Evolutionary conservation across 2,329 filamentous ascomycete species (phyloP).

Genomic region (Diaporthe eres): DNA sequence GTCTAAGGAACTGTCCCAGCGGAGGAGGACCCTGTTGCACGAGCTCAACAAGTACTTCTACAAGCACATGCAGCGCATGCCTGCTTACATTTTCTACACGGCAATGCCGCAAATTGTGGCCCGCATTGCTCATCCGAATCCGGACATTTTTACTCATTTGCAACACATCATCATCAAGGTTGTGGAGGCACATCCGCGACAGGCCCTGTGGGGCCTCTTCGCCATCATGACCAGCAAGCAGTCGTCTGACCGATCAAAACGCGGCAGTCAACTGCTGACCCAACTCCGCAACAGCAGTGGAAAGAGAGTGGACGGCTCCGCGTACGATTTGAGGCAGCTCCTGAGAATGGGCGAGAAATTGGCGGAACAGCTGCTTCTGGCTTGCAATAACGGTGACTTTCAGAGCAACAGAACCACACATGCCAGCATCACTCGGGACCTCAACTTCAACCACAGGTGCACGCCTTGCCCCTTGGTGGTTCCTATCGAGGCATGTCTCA

Average conservation of each 20-base stretch:
- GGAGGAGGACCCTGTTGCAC: slow-evolving; percentile 76
- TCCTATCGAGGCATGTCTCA: slow-evolving; percentile 87
- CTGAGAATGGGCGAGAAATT: slow-evolving; percentile 86
- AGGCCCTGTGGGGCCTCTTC: slow-evolving; percentile 91
- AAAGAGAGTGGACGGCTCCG: slow-evolving; percentile 63
- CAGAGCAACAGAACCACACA: slow-evolving; percentile 75
- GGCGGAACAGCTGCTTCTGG: slow-evolving; percentile 83
- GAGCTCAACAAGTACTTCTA: slow-evolving; percentile 81
- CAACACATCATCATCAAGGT: slow-evolving; percentile 87
- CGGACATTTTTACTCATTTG: slow-evolving; percentile 81
- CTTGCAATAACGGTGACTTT: slow-evolving; percentile 84
- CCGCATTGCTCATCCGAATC: slow-evolving; percentile 91
- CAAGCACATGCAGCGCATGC: slow-evolving; percentile 82
- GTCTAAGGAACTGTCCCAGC: slow-evolving; percentile 65
- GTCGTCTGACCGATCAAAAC: slow-evolving; percentile 72
- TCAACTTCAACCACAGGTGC: slow-evolving; percentile 87
- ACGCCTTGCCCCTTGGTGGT: slow-evolving; percentile 90
- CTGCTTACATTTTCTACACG: slow-evolving; percentile 84
- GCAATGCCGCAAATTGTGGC: slow-evolving; percentile 93
- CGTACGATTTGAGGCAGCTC: slow-evolving; percentile 76
- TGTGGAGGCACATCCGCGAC: slow-evolving; percentile 88
- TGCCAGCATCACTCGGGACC: slow-evolving; percentile 82
- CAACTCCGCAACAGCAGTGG: slow-evolving; percentile 62
- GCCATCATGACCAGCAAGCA: slow-evolving; percentile 88
- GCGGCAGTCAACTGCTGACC: slow-evolving; percentile 67